These are phyloP conservation scores for Leccinum ochraceum DNA, from an alignment of 768 basidiomycete genomes.

Conservation along the genomic window DNA sequence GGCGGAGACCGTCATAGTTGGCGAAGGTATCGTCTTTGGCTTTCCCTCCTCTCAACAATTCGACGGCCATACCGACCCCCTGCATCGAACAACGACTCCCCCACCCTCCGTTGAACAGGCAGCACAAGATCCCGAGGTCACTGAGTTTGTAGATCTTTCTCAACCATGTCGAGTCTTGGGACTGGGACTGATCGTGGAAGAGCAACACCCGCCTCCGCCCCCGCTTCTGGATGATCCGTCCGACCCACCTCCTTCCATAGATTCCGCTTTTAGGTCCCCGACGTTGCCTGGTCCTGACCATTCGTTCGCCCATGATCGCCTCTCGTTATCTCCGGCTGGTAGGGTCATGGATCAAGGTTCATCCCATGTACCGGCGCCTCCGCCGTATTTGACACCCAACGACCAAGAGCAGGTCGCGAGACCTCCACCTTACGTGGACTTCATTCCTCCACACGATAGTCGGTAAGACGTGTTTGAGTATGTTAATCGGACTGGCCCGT, in stretches of 20 bases:
- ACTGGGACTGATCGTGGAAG: constrained; percentile 56
- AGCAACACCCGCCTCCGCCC: constrained; percentile 71
- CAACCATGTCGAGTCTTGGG: constrained; percentile 61
- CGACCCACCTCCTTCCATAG: constrained; percentile 87
- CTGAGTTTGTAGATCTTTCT: constrained; percentile 58
- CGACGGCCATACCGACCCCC: constrained; percentile 74
- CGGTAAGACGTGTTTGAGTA: constrained; percentile 10
- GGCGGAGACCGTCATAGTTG: constrained; percentile 45
- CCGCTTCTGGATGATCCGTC: constrained; percentile 85
- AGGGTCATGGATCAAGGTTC: constrained; percentile 37
- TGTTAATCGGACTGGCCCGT: not conserved
- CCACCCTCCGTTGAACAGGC: constrained; percentile 80
- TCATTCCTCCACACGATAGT: constrained; percentile 20
- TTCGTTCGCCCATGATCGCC: constrained; percentile 33
- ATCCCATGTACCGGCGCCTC: constrained; percentile 65
- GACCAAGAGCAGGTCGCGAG: constrained; percentile 55
- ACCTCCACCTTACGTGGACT: constrained; percentile 68
- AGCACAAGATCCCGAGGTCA: constrained; percentile 68
- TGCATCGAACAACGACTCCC: constrained; percentile 64
- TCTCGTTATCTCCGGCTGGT: constrained; percentile 34
- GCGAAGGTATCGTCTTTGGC: constrained; percentile 80
- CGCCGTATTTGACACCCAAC: constrained; percentile 64
- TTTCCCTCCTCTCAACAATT: constrained; percentile 73
- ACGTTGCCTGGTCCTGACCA: constrained; percentile 21
- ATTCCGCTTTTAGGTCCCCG: constrained; percentile 65